Percentiles rank a stretch among this genome's conserved stretches.
phyloP scores from a whole-genome alignment of 345 rosid species.

The Anacardium occidentale region DNA sequence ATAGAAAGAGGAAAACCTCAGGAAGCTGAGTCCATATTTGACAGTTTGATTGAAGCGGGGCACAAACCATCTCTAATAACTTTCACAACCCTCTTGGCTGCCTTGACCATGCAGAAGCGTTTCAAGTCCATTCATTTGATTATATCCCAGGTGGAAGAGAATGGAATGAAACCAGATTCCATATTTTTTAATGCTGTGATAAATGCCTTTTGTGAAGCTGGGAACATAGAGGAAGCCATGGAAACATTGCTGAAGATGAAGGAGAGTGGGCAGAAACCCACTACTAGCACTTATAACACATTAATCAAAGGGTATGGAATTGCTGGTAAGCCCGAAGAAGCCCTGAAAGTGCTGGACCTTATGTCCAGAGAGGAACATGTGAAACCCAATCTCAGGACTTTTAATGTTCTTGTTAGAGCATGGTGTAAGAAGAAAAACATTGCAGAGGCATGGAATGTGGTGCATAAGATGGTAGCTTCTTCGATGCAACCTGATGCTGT shows the following conservation, averaged over 20 bases:
- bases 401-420: slow-evolving; percentile 56
- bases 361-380: slow-evolving; percentile 42
- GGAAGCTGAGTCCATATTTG: slow-evolving; percentile 44
- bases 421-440: slow-evolving; percentile 61
- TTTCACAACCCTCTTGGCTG: slow-evolving; percentile 59
- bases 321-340: slow-evolving; percentile 55
- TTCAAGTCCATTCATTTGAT: slow-evolving; percentile 43
- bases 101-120: slow-evolving; percentile 54
- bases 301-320: slow-evolving; percentile 66
- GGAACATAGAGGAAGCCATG: slow-evolving; percentile 55
- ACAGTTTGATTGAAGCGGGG: slow-evolving; percentile 46
- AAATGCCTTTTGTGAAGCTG: slow-evolving; percentile 61
- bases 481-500: slow-evolving; percentile 53
- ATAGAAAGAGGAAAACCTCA: slow-evolving; percentile 56
- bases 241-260: slow-evolving; percentile 52
- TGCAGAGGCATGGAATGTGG: slow-evolving; percentile 55
- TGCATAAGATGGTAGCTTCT: slow-evolving; percentile 47
- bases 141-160: slow-evolving; percentile 49
- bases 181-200: slow-evolving; percentile 60
- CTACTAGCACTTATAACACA: slow-evolving; percentile 59
- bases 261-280: slow-evolving; percentile 50
- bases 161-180: slow-evolving; percentile 46
- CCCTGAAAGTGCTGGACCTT: slow-evolving; percentile 46
- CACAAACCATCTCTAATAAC: slow-evolving; percentile 54
- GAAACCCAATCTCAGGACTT: slow-evolving; percentile 59